Evolutionary conservation across 345 rosid species (phyloP).

Genomic region (Melaleuca quinquenervia): DNA sequence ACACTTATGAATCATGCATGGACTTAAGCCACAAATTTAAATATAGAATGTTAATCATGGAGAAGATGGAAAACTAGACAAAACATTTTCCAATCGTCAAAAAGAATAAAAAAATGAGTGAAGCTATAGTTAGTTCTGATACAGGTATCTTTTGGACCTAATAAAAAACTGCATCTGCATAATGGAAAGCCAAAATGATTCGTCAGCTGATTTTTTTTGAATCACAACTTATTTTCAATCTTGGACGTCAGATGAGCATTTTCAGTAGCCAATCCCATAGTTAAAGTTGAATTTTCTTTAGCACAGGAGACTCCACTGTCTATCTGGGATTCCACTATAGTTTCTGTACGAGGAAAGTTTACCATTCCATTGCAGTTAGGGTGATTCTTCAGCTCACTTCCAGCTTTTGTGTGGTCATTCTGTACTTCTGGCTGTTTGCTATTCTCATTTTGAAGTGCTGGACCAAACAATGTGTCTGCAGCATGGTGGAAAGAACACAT

Average conservation of each 20-base stretch:
- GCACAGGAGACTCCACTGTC: background rate
- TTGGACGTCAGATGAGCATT: background rate
- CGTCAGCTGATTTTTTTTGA: background rate
- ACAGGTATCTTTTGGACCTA: background rate
- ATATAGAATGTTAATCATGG: background rate
- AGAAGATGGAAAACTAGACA: background rate
- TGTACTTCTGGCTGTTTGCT: constrained; percentile 4
- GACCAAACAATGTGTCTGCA: constrained; percentile 22
- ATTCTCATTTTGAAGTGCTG: constrained; percentile 4
- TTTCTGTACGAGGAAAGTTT: background rate
- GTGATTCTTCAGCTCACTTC: background rate
- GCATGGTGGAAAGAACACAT: background rate
- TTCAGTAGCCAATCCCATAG: background rate
- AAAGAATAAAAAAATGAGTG: background rate
- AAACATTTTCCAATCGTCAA: background rate
- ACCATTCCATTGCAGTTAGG: constrained; percentile 1
- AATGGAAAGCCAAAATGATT: background rate
- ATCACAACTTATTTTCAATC: background rate
- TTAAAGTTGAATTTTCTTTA: background rate
- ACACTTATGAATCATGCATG: background rate
- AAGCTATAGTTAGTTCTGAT: background rate
- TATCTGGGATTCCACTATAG: background rate
- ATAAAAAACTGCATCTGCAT: background rate
- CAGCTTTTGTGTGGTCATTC: constrained; percentile 4
- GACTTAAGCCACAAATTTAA: background rate